Evolutionary conservation across 23 red algal genomes (phyloP).

Genomic region (Gracilaria gracilis): DNA sequence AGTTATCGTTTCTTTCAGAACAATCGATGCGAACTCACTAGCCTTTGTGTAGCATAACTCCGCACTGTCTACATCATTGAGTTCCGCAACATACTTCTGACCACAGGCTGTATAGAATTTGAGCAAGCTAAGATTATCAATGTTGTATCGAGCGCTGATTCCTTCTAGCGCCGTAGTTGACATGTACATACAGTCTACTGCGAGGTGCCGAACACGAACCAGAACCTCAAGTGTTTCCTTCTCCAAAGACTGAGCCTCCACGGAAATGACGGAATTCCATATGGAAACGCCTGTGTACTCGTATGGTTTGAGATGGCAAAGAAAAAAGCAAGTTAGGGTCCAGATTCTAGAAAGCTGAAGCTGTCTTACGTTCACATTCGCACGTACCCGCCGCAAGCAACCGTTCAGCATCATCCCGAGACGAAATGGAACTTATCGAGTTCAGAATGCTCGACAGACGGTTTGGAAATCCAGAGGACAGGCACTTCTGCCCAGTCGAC

Average conservation of each 20-base stretch:
- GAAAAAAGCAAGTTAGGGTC: neutral
- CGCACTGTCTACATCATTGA: constrained; percentile 58
- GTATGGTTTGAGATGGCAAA: neutral
- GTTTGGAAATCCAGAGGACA: constrained; percentile 49
- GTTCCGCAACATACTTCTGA: constrained; percentile 59
- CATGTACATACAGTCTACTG: constrained; percentile 74
- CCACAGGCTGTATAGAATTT: constrained; percentile 80
- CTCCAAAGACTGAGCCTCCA: constrained; percentile 38
- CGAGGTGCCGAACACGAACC: constrained; percentile 54
- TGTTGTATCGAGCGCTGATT: constrained; percentile 77
- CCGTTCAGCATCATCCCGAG: constrained; percentile 72
- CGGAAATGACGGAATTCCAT: constrained; percentile 71
- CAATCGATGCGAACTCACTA: constrained; percentile 51
- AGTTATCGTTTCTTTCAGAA: constrained; percentile 6
- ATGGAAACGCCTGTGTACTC: constrained; percentile 64
- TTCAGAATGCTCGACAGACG: constrained; percentile 56
- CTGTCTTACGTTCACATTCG: neutral
- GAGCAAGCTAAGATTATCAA: constrained; percentile 69
- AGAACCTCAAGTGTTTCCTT: constrained; percentile 47
- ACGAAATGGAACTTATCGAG: constrained; percentile 49
- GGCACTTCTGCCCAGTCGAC: neutral
- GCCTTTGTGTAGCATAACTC: constrained; percentile 58
- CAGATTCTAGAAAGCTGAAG: neutral
- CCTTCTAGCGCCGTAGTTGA: constrained; percentile 64
- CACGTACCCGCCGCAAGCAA: constrained; percentile 72